Evolutionary conservation across 2,329 filamentous ascomycete genomes (phyloP).

Genomic region (Gremmenia infestans): DNA sequence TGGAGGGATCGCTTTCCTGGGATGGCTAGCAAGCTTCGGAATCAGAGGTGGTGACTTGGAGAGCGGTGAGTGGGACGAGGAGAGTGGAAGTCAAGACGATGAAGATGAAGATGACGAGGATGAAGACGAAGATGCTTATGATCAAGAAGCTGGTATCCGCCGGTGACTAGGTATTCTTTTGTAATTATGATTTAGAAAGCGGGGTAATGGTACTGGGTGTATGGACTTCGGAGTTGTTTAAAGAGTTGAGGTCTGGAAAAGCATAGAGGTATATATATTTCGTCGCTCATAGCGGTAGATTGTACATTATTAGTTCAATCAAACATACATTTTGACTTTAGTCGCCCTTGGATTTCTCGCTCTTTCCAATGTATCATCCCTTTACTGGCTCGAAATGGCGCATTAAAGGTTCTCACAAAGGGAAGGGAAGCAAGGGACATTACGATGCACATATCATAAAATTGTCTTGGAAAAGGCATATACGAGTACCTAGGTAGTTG

Average conservation of each 20-base stretch:
- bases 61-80: slow-evolving; percentile 44
- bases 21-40: slow-evolving; percentile 73
- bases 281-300: no score
- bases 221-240: neutral
- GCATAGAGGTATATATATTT: neutral
- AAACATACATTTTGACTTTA: no score
- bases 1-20: slow-evolving; percentile 73
- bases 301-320: no score
- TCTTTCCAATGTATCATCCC: no score
- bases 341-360: no score
- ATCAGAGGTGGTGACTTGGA: slow-evolving; percentile 62
- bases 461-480: no score
- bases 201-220: neutral
- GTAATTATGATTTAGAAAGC: neutral
- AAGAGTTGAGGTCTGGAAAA: neutral
- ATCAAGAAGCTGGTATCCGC: neutral
- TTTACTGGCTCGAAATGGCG: no score
- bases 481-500: no score
- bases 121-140: neutral
- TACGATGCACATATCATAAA: no score
- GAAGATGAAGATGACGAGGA: neutral
- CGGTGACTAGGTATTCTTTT: neutral
- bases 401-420: no score
- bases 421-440: no score
- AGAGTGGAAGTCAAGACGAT: slow-evolving; percentile 11